Conservation (phyloP, 306 rosid species). For the Psophocarpus tetragonolobus region DNA sequence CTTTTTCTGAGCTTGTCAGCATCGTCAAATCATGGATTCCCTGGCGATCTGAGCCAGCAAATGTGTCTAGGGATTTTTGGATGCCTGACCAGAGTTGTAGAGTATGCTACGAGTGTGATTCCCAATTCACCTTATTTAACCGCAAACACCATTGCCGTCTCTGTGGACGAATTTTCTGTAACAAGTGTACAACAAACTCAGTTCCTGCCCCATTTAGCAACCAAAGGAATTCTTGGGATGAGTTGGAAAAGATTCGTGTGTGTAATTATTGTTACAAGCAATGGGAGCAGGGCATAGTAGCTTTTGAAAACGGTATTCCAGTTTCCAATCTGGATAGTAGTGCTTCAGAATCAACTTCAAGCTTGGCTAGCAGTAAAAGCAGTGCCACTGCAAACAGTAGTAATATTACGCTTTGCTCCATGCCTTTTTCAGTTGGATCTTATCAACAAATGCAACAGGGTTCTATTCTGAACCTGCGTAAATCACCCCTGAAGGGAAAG, state of each 20-base stretch:
- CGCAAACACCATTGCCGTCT: conserved; percentile 93
- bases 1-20: conserved; percentile 57
- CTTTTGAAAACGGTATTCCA: conserved; percentile 46
- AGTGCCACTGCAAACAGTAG: conserved; percentile 71
- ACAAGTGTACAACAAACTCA: conserved; percentile 73
- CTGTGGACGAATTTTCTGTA: conserved; percentile 93
- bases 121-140: conserved; percentile 76
- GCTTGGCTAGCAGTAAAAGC: conserved; percentile 64
- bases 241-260: conserved; percentile 76
- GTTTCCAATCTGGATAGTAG: conserved; percentile 54
- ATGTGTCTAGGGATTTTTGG: conserved; percentile 88
- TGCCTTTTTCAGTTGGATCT: conserved; percentile 56
- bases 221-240: conserved; percentile 51
- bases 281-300: conserved; percentile 60
- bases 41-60: conserved; percentile 68
- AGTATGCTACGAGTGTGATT: conserved; percentile 92
- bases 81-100: conserved; percentile 92
- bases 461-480: conserved; percentile 50
- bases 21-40: conserved; percentile 75
- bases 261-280: conserved; percentile 92
- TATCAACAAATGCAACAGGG: conserved; percentile 51
- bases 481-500: conserved; percentile 51
- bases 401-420: conserved; percentile 59
- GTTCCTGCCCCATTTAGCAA: conserved; percentile 62
- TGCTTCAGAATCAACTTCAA: conserved; percentile 59